Base-by-base conservation (phyloP, 495 filamentous ascomycete genomes). In the Hypoxylon intermedium region DNA sequence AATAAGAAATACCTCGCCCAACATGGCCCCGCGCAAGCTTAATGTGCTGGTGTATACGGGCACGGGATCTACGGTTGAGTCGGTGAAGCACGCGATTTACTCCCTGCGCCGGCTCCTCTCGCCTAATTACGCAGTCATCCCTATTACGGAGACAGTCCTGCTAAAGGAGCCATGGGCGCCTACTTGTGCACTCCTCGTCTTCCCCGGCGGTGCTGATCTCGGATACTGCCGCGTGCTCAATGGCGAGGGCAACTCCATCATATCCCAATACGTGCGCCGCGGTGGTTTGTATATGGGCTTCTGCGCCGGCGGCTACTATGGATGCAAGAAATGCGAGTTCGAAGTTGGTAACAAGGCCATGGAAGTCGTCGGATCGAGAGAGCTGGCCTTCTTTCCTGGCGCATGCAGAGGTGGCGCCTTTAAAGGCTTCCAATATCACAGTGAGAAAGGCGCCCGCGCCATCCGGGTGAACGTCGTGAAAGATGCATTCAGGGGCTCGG, bases 231-330 rank as follows among this genome's bases (percentile, higher is more conserved):
- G 89, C 3, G 86, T 83, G 9, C 82, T 98, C 36, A 94, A 98
- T 72, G 94, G 94, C 26, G 77, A 85, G 53, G 94, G 94, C 11
- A 98, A 97, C 70, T 81, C 88, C 31, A 82, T 79, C 49, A 97
- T 98, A 70, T 76, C 79, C 13, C 87, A 92, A 56, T 98, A 88
- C 70, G 90, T 98, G 40, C 87, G 88, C 48, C 76, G 84, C n/a
- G 94, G 94, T 9, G 94, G 94, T 3, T 74, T 78, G 1, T 98
- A 93, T 69, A 79, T 98, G 16, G 95, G 94, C 3, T 86, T 98
- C 58, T 98, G 94, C 67, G 95, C 95, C 31, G 94, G 94, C 9
- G 94, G 90, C 4, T 98, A 98, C 74, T 98, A 97, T 66, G 95
- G 89, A 3, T 84, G 79, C 55, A 75, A 81, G 45, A 77, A 79